Base-by-base conservation (phyloP, 2,329 filamentous ascomycete species). In the Pezicula rhizophila region DNA sequence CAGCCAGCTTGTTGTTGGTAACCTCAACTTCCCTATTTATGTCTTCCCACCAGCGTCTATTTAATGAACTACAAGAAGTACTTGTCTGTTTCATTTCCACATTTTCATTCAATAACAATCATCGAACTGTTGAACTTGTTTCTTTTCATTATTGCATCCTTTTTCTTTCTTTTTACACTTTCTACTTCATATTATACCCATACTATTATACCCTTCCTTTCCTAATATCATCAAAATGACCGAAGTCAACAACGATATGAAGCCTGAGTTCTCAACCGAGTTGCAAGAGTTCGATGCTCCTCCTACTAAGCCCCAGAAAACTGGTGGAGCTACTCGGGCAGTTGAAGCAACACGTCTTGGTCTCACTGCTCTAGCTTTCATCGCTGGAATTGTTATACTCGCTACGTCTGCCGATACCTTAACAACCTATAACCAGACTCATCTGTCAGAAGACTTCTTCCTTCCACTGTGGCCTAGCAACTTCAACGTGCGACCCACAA, bases 401-500 rank as follows among this genome's bases (percentile, higher is more conserved):
- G 79, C 74, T 23, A 70, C 80, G 10, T 72, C 78, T 3, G 76
- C 70, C 55, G 71, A 82, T 60, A 70, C 76, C 5, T 64, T 83
- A 38, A 63, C 70, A 26, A 74, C 78, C 34, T 84, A 81, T 66
- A 70, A 79, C 55, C 65, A 66, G 25, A 84, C 80, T 2, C 70
- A 75, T 14, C 58, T 74, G 1, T 60, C 61, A 15, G 66, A 70
- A n/a, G 69, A 73, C 41, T 77, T 70, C 57, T 57, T 75, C 18
- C 69, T 83, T 15, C 69, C 78, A 1, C 60, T 84, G 43, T 84
- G 80, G 80, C 80, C 80, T 0, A 64, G 69, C 12, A 64, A 74
- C 26, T 78, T 84, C 58, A 74, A 83, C 60, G 60, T 80, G 31
- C 70, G 76, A 42, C 79, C 80, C 2, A 79, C 76, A 3, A 65